Percentiles rank a stretch among this genome's conserved stretches.
Conservation (phyloP, 2,329 filamentous ascomycete genomes). For the Penicillium polonicum region DNA sequence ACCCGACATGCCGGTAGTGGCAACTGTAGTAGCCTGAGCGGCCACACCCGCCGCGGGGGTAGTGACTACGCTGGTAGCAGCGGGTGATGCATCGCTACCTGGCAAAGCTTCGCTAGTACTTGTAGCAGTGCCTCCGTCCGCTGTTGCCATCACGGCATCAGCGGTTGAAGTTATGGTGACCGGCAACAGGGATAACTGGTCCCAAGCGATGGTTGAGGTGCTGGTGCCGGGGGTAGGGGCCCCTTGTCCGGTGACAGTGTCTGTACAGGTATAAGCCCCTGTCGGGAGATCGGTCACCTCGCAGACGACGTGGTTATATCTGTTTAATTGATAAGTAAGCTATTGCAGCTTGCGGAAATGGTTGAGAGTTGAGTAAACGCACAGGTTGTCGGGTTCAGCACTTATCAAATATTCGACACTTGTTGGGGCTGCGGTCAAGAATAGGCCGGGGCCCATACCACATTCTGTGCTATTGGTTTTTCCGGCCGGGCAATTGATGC, state of each 20-base stretch:
- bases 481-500: constrained; percentile 25
- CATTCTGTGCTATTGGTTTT: constrained; percentile 25
- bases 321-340: background rate
- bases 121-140: background rate
- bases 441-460: constrained; percentile 30
- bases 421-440: constrained; percentile 19
- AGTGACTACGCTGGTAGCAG: background rate
- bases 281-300: constrained; percentile 17
- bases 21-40: background rate
- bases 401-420: constrained; percentile 14
- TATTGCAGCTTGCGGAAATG: accelerated
- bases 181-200: constrained; percentile 14
- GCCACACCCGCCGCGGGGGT: background rate
- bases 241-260: constrained; percentile 11
- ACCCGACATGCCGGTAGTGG: background rate
- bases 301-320: constrained; percentile 18
- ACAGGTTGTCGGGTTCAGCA: constrained; percentile 10
- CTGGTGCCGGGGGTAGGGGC: constrained; percentile 17
- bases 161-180: constrained; percentile 25
- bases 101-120: background rate
- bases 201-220: constrained; percentile 8
- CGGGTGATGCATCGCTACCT: background rate
- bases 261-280: constrained; percentile 24
- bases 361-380: background rate
- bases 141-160: constrained; percentile 3